phyloP scores from a whole-genome alignment of 805 yeast species.

The Schizosaccharomyces japonicus region DNA sequence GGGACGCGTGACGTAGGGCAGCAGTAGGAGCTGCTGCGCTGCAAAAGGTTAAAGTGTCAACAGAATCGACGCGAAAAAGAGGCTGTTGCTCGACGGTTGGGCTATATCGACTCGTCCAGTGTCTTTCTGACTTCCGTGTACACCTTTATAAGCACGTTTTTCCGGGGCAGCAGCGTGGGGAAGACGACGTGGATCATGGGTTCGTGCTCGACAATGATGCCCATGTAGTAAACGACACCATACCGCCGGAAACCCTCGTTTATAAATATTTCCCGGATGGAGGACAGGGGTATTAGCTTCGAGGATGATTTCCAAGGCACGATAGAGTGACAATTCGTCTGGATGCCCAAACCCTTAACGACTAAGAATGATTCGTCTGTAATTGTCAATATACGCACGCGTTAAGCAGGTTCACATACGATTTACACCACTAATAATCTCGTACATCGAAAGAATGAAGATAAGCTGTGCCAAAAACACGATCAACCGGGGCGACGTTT shows the following conservation, averaged over 20 bases:
- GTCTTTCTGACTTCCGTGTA: not conserved
- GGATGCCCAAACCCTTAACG: not conserved
- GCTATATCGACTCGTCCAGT: too few species aligned
- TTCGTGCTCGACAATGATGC: not conserved
- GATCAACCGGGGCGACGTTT: not conserved
- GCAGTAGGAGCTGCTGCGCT: too few species aligned
- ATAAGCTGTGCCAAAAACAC: not conserved
- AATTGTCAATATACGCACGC: not conserved
- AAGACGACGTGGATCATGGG: not conserved
- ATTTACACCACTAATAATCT: not conserved
- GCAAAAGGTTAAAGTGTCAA: too few species aligned
- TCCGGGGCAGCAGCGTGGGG: not conserved
- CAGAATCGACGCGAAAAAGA: too few species aligned
- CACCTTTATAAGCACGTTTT: not conserved
- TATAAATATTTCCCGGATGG: not conserved
- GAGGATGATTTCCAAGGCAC: constrained; percentile 3
- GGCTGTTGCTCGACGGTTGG: too few species aligned
- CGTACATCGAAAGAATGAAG: not conserved
- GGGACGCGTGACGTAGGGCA: too few species aligned
- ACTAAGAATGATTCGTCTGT: not conserved
- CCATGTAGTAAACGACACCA: constrained; percentile 1
- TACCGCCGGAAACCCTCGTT: not conserved
- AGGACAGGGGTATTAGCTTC: not conserved
- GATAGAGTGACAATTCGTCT: not conserved
- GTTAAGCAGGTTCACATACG: not conserved